phyloP scores from a whole-genome alignment of 2,329 filamentous ascomycete genomes.

The Sclerotinia subarctica region DNA sequence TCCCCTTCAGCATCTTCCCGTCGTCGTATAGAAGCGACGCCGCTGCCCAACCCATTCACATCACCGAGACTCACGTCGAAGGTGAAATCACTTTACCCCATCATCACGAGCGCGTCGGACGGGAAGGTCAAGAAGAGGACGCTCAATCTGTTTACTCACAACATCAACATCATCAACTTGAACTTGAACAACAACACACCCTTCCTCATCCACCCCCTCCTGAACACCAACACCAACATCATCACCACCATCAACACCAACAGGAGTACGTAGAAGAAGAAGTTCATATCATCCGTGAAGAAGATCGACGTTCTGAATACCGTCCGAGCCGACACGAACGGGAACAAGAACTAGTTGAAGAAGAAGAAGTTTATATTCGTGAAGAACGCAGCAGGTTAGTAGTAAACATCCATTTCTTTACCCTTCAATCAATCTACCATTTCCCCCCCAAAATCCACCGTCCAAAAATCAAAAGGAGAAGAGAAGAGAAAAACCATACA shows the following conservation, averaged over 20 bases:
- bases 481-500: background rate
- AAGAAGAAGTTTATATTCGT: constrained; percentile 50
- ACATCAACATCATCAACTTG: background rate
- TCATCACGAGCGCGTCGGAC: constrained; percentile 79
- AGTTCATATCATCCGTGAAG: constrained; percentile 72
- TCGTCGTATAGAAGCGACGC: constrained; percentile 82
- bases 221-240: too few relatives aligned
- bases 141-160: constrained; percentile 57
- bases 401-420: constrained; percentile 7
- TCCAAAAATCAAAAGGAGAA: background rate
- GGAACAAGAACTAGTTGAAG: constrained; percentile 25
- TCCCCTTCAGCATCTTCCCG: constrained; percentile 99
- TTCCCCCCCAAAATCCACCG: constrained; percentile 3
- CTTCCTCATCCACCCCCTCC: constrained; percentile 10
- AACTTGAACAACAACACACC: background rate
- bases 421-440: background rate
- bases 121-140: constrained; percentile 84
- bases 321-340: constrained; percentile 57
- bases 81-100: constrained; percentile 71
- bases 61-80: constrained; percentile 74
- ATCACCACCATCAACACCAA: too few relatives aligned
- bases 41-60: constrained; percentile 50
- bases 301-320: constrained; percentile 62
- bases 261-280: constrained; percentile 58
- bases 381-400: constrained; percentile 57